Conservation (phyloP, 2,329 filamentous ascomycete species). For the Paecilomyces niveus region DNA sequence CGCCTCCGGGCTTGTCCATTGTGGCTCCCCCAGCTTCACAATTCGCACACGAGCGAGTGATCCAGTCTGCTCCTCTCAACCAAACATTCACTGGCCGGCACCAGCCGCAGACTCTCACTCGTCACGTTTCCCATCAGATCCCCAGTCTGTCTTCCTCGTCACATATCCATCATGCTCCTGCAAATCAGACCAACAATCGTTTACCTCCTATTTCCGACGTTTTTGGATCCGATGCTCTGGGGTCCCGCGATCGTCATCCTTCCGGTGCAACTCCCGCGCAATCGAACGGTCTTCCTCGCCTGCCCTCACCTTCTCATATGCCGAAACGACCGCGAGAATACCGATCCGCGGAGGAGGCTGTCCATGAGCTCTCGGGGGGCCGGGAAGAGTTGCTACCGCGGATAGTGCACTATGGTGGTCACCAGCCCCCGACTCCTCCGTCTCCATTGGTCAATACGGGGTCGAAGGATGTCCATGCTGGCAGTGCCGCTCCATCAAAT, state of each 20-base stretch:
- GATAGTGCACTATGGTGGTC: constrained; percentile 89
- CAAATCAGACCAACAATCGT: constrained; percentile 82
- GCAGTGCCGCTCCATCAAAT: constrained; percentile 57
- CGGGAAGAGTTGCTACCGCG: constrained; percentile 86
- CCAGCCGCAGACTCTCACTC: constrained; percentile 66
- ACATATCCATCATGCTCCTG: constrained; percentile 85
- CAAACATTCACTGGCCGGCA: constrained; percentile 93
- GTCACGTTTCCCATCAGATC: constrained; percentile 73
- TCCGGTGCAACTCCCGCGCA: constrained; percentile 50
- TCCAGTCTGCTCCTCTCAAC: constrained; percentile 90
- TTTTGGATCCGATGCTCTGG: constrained; percentile 70
- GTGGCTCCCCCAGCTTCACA: constrained; percentile 88
- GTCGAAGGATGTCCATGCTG: constrained; percentile 19
- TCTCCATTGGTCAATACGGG: constrained; percentile 48
- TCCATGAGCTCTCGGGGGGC: constrained; percentile 83
- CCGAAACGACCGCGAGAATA: constrained; percentile 70
- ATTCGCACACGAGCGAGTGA: constrained; percentile 88
- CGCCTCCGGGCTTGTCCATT: constrained; percentile 84
- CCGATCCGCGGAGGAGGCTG: constrained; percentile 90
- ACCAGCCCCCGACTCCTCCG: constrained; percentile 86
- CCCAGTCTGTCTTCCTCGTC: constrained; percentile 76
- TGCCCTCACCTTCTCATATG: constrained; percentile 65
- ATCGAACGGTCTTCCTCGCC: constrained; percentile 57
- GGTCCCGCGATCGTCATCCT: constrained; percentile 31
- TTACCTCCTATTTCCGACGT: constrained; percentile 92